Conservation (phyloP, 1,139 yeast genomes). For the Petasospora rhodanensis region DNA sequence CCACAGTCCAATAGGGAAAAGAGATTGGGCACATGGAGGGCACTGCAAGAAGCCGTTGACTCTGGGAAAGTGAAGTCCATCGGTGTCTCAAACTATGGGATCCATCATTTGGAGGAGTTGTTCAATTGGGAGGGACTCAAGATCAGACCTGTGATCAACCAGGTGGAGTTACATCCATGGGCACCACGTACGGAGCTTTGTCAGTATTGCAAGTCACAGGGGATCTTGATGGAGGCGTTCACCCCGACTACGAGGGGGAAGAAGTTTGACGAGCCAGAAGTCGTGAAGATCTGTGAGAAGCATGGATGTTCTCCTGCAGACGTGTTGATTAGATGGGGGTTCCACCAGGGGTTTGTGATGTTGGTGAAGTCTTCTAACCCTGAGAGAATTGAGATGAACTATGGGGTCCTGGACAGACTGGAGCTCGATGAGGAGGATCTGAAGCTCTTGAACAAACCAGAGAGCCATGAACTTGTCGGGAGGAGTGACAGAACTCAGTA, state of each 20-base stretch:
- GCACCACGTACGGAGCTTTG: conserved; percentile 35
- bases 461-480: too few species aligned
- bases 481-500: too few species aligned
- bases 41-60: conserved; percentile 15
- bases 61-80: conserved; percentile 16
- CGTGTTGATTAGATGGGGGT: conserved; percentile 41
- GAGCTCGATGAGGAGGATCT: conserved; percentile 23
- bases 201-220: conserved; percentile 36
- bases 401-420: conserved; percentile 33
- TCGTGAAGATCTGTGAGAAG: conserved; percentile 35
- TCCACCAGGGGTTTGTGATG: conserved; percentile 51
- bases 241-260: conserved; percentile 50
- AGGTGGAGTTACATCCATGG: conserved; percentile 51
- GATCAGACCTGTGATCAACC: conserved; percentile 34
- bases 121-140: conserved; percentile 15
- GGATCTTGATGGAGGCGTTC: conserved; percentile 47
- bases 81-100: conserved; percentile 21
- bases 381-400: conserved; percentile 42
- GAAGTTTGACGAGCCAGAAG: conserved; percentile 44
- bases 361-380: conserved; percentile 62
- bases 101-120: conserved; percentile 14
- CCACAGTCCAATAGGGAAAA: conserved; percentile 9
- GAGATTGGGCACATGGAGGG: conserved; percentile 13
- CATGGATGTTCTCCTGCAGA: conserved; percentile 38
- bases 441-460: conserved; percentile 18